These are phyloP conservation scores for Chimonanthus praecox DNA, from an alignment of 164 flowering plant species.

Conservation along the genomic window DNA sequence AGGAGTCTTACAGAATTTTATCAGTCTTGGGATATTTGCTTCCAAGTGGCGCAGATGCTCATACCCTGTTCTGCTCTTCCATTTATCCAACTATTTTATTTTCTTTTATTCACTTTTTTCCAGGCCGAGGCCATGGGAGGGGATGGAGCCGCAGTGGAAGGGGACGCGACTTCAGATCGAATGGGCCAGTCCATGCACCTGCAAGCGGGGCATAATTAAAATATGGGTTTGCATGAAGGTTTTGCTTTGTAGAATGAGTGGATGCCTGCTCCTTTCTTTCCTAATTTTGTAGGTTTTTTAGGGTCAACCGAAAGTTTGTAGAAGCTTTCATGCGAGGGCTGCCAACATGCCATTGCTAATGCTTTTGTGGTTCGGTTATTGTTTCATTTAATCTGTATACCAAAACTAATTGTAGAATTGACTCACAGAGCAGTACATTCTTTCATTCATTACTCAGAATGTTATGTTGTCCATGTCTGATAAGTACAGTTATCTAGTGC, in stretches of 20 bases:
- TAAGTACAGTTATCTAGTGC: background rate
- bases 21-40: background rate
- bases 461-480: background rate
- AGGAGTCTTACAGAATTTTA: too few relatives aligned
- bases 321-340: background rate
- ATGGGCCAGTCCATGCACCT: slow-evolving; percentile 5
- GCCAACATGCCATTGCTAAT: background rate
- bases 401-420: slow-evolving; percentile 14
- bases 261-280: background rate
- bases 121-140: slow-evolving; percentile 8
- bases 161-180: slow-evolving; percentile 2
- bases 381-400: background rate
- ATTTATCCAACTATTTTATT: background rate
- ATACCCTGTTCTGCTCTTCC: background rate
- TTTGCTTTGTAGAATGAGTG: slow-evolving; percentile 5
- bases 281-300: background rate
- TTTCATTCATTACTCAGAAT: slow-evolving; percentile 19
- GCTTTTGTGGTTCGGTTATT: slow-evolving; percentile 7
- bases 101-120: background rate
- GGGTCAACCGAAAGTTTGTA: slow-evolving; percentile 3
- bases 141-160: slow-evolving; percentile 6
- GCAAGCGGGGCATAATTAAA: background rate
- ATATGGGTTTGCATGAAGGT: slow-evolving; percentile 7
- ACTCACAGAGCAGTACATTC: slow-evolving; percentile 33
- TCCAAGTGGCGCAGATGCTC: background rate